Base-by-base conservation (phyloP, 768 basidiomycete genomes). In the Hericium alpestre region DNA sequence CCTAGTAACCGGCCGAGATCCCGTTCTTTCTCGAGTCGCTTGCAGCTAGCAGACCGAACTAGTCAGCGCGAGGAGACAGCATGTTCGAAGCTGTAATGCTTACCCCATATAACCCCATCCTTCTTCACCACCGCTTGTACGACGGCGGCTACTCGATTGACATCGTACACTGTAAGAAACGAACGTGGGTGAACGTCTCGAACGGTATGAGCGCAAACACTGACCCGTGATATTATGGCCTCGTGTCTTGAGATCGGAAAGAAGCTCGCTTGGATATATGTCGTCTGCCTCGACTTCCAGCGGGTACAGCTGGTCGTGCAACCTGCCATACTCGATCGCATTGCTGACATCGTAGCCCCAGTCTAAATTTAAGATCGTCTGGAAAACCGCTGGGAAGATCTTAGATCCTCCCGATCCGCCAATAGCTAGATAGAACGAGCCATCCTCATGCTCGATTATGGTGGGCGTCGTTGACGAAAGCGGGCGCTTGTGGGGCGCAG, bases 11-110 rank as follows among this genome's bases (percentile, higher is more conserved):
- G 50, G 88, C 83, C 4, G 93, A 89, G 43, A 93, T 79, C n/a
- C 93, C 93, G 61, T 92, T 88, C 75, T 94, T 95, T 66, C 93
- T 79, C 18, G 89, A 91, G 70, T 96, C 93, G 66, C 89, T 91
- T 9, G 90, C 87, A 59, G 90, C 93, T 88, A 62, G 47, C 39
- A 16, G 38, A 41, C 38, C 50, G 61, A 32, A 63, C 49, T 2
- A 32, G 41, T 25, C 15, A 49, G 23, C 37, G 51, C n/a, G 13
- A 11, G 32, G 32, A 9, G 46, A 25, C 25, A 41, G 12, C 6
- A 15, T 38, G 27, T 22, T 22, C n/a, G 3, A 37, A 43, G 53
- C 16, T 9, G 18, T 37, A 11, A 23, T 16, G 69, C 83, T 50
- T 61, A 88, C 89, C 88, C 60, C 77, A 87, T 25, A 93, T 75